Conservation (phyloP, 768 basidiomycete genomes). For the Trametes maxima region DNA sequence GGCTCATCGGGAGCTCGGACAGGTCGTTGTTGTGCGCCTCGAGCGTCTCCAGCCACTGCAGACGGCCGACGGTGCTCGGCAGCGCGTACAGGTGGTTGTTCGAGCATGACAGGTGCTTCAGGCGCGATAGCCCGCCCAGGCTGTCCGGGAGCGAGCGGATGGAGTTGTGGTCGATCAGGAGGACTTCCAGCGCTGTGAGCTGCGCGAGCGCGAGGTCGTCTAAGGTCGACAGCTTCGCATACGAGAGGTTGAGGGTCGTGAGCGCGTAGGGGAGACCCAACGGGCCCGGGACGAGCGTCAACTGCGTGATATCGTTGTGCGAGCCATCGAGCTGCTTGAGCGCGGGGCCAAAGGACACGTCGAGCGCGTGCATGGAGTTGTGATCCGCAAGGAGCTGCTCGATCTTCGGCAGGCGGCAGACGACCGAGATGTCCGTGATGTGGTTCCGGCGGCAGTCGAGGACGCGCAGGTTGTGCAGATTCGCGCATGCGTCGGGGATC, state of each 20-base stretch:
- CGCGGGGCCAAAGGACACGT: constrained; percentile 70
- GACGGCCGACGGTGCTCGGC: constrained; percentile 72
- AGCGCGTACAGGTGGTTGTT: constrained; percentile 84
- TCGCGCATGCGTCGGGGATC: constrained; percentile 63
- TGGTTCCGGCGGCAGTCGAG: constrained; percentile 88
- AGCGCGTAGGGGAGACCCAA: constrained; percentile 56
- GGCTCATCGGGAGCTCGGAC: constrained; percentile 64
- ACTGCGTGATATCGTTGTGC: constrained; percentile 86
- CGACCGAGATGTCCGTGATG: constrained; percentile 72
- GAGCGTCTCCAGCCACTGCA: constrained; percentile 73
- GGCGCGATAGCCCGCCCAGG: constrained; percentile 69
- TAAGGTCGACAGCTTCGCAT: constrained; percentile 84
- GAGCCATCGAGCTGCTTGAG: constrained; percentile 73
- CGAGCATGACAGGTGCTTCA: constrained; percentile 81
- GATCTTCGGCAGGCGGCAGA: constrained; percentile 71
- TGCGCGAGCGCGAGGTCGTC: constrained; percentile 74
- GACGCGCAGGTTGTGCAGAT: constrained; percentile 60
- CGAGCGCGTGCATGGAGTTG: constrained; percentile 80
- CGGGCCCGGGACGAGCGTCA: constrained; percentile 61
- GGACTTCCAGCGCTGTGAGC: constrained; percentile 66
- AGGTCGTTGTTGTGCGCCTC: constrained; percentile 94
- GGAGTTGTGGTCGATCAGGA: constrained; percentile 85
- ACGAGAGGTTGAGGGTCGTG: constrained; percentile 81
- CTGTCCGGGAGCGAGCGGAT: constrained; percentile 85
- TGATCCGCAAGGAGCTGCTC: constrained; percentile 74